Conservation (phyloP, 495 filamentous ascomycete genomes). For the Penicillium pancosmium region DNA sequence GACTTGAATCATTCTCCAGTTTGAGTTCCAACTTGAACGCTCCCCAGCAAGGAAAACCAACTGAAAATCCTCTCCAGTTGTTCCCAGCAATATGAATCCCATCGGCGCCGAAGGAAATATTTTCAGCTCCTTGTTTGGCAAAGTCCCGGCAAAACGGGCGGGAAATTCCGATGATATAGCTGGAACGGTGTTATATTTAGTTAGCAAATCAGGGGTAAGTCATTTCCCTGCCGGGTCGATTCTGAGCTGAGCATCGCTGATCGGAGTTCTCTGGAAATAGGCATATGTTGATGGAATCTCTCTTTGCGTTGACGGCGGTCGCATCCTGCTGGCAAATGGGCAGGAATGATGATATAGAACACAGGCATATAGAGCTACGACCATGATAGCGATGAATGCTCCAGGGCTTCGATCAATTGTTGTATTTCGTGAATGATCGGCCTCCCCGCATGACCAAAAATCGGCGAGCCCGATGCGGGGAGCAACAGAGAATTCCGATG, state of each 20-base stretch:
- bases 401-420: too few species aligned
- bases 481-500: background rate
- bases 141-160: conserved; percentile 46
- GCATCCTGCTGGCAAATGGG: conserved; percentile 40
- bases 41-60: too few species aligned
- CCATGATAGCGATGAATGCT: too few species aligned
- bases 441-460: background rate
- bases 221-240: background rate
- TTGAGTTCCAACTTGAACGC: too few species aligned
- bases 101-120: conserved; percentile 46
- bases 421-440: background rate
- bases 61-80: conserved; percentile 25
- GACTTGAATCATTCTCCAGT: too few species aligned
- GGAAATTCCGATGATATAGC: conserved; percentile 43
- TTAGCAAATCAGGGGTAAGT: conserved; percentile 43
- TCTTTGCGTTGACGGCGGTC: conserved; percentile 41
- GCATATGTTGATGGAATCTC: conserved; percentile 42
- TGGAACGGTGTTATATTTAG: conserved; percentile 42
- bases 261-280: conserved; percentile 12
- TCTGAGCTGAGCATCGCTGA: conserved; percentile 4
- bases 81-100: conserved; percentile 52
- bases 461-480: conserved; percentile 6
- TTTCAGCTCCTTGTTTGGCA: conserved; percentile 44
- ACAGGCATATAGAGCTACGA: too few species aligned
- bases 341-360: conserved; percentile 28